Evolutionary conservation across 306 rosid genomes (phyloP).

Genomic region (Inga oerstediana): DNA sequence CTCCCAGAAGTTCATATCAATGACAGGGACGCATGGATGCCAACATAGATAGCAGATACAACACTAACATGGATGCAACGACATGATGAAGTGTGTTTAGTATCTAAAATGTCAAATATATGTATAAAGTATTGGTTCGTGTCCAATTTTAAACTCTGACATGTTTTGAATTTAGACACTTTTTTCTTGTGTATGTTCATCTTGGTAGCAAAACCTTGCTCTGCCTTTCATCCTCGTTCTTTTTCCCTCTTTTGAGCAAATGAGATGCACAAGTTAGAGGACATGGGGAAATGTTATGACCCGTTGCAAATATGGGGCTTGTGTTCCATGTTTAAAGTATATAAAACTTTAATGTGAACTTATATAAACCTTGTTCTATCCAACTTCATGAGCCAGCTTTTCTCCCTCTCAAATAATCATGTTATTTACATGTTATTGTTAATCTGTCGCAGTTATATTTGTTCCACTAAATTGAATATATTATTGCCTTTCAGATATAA

Average conservation of each 20-base stretch:
- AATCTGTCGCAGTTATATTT: not conserved
- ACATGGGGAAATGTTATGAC: not conserved
- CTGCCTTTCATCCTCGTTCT: not conserved
- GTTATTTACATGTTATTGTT: slow-evolving; percentile 5
- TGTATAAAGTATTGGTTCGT: not conserved
- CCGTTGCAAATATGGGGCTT: not conserved
- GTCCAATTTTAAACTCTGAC: not conserved
- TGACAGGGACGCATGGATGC: not conserved
- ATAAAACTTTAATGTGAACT: not conserved
- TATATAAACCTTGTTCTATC: not conserved
- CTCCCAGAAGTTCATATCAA: not conserved
- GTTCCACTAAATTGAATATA: slow-evolving; percentile 23
- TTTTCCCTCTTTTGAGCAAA: not conserved
- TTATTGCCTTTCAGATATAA: not conserved
- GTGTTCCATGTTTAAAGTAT: not conserved
- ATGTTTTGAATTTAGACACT: not conserved
- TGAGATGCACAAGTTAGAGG: not conserved
- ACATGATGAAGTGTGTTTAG: not conserved
- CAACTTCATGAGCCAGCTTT: not conserved
- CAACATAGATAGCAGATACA: not conserved
- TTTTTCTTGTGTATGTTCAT: not conserved
- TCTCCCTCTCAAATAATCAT: not conserved
- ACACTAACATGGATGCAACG: not conserved
- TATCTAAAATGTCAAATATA: not conserved
- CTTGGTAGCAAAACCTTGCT: not conserved